Evolutionary conservation across 2,329 filamentous ascomycete genomes (phyloP).

Genomic region (Sphaerostilbella broomeana): DNA sequence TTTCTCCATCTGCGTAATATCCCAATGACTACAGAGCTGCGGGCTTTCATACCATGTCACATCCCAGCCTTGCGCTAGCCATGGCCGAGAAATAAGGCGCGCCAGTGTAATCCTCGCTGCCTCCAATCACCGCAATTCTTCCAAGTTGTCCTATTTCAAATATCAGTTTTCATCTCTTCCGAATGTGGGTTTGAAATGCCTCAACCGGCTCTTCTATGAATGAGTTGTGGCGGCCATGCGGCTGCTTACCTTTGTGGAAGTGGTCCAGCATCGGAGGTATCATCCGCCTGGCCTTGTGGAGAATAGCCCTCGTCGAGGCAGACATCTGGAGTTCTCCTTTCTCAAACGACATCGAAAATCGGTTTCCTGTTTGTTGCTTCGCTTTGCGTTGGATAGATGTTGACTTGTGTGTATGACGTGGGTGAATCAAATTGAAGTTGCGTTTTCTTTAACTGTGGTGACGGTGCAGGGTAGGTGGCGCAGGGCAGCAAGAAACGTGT

Average conservation of each 20-base stretch:
- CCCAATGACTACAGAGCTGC: too few species aligned
- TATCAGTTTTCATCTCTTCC: slow-evolving; percentile 12
- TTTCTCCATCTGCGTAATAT: too few species aligned
- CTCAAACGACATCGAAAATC: slow-evolving; percentile 21
- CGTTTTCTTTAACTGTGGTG: too few species aligned
- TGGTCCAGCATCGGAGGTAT: slow-evolving; percentile 90
- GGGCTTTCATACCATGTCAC: slow-evolving; percentile 79
- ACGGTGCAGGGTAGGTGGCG: too few species aligned
- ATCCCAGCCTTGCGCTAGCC: slow-evolving; percentile 84
- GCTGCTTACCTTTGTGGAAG: slow-evolving; percentile 82
- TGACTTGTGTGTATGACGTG: too few species aligned
- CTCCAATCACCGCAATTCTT: slow-evolving; percentile 86
- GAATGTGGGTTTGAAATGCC: neutral
- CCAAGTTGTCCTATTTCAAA: slow-evolving; percentile 70
- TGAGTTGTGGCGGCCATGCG: neutral
- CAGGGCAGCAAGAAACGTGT: too few species aligned
- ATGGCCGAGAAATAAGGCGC: slow-evolving; percentile 98
- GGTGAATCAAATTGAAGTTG: too few species aligned
- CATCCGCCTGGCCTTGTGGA: slow-evolving; percentile 79
- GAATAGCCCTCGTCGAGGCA: slow-evolving; percentile 63
- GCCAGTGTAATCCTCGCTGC: slow-evolving; percentile 92
- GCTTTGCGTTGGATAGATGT: too few species aligned
- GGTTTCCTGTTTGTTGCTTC: too few species aligned
- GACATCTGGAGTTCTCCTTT: slow-evolving; percentile 47
- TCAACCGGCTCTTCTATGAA: neutral